Evolutionary conservation across 805 yeast species (phyloP).

Genomic region (Ogataea haglerorum): DNA sequence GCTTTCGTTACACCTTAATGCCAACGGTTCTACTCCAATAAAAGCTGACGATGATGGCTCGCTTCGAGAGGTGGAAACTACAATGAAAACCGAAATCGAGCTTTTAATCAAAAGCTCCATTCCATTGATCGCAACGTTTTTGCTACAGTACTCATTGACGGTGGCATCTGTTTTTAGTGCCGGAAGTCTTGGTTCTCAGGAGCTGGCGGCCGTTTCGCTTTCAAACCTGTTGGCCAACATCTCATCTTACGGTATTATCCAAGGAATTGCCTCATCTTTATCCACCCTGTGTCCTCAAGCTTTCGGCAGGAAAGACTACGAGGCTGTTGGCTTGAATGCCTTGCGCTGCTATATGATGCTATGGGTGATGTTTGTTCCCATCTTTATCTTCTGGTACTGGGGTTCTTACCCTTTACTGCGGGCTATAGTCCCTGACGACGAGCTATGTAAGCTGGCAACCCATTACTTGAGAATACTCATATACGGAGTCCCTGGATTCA

Average conservation of each 20-base stretch:
- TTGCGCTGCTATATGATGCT: conserved; percentile 49
- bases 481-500: conserved; percentile 55
- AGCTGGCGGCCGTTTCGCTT: conserved; percentile 56
- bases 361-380: conserved; percentile 35
- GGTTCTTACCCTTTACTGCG: conserved; percentile 31
- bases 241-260: conserved; percentile 52
- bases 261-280: conserved; percentile 54
- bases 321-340: conserved; percentile 47
- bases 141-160: conserved; percentile 50
- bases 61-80: conserved; percentile 40
- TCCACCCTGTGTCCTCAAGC: conserved; percentile 61
- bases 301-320: conserved; percentile 49
- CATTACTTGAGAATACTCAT: conserved; percentile 43
- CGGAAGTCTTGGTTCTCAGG: conserved; percentile 55
- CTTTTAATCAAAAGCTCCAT: conserved; percentile 42
- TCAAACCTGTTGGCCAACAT: conserved; percentile 58
- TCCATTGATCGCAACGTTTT: conserved; percentile 50
- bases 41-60: conserved; percentile 23
- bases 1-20: conserved; percentile 14
- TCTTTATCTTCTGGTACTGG: conserved; percentile 40
- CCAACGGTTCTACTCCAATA: conserved; percentile 18
- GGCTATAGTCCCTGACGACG: conserved; percentile 43
- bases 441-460: conserved; percentile 46
- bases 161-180: conserved; percentile 53
- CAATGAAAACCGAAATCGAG: conserved; percentile 33